Base-by-base conservation (phyloP, 2,329 filamentous ascomycete genomes). In the Xylariaceae sp. region DNA sequence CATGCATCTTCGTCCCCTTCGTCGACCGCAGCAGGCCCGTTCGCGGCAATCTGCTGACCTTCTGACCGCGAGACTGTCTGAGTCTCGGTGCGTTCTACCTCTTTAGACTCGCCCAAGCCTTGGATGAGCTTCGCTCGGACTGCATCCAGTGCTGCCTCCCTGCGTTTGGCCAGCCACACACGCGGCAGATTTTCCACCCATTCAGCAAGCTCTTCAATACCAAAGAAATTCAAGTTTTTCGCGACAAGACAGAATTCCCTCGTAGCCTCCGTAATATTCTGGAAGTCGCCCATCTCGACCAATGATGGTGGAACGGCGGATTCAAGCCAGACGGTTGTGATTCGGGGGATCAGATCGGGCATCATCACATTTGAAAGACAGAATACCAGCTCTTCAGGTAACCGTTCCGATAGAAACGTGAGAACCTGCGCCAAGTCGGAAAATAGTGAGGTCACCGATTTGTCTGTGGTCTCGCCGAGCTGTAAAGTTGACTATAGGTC, bases 91-190 rank as follows among this genome's bases (percentile, higher is more conserved):
- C 83, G 77, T 56, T 95, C 88, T 1, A 94, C 88, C 29, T 72
- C 68, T 45, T 76, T 82, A 11, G 80, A 70, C 17, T 68, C 60
- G 7, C 80, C 79, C 24, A 90, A 70, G 7, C 82, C 84, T 32
- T 65, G 63, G 3, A 77, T 70, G 3, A 95, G 68, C 29, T 81
- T 73, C 14, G 62, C 72, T 16, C 92, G 77, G 10, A 93, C 77
- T 21, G 74, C 71, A 40, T 89, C 81, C 16, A 98, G 69, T 0
- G 86, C 80, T 21, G 72, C 77, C 50, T 94, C 88, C 49, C 84
- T 78, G 44, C 88, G 82, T 54, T 87, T 90, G 2, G 75, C 75
- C 11, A 96, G 70, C 92, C 92, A 98, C 17, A 87, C 79, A 37
- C 77, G 77, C 0, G 88, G 84, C 1, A 86, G 83, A 40, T 81